Percentiles rank a stretch among this genome's conserved stretches.
These are phyloP conservation scores for Porcisia hertigi DNA, from an alignment of 208 protist species.

Conservation along the genomic window DNA sequence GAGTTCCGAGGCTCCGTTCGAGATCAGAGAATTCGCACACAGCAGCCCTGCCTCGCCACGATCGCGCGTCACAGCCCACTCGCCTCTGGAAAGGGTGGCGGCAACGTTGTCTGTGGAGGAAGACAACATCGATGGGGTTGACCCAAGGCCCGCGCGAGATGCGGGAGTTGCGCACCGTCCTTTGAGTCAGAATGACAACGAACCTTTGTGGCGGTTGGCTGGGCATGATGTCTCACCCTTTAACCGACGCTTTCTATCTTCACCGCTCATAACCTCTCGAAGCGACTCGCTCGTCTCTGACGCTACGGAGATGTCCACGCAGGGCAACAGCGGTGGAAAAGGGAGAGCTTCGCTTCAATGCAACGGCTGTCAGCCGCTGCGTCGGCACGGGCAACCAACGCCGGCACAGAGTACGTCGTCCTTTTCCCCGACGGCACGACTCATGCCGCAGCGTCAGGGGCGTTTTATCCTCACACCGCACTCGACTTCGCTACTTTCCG, in stretches of 20 bases:
- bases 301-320: too few relatives aligned
- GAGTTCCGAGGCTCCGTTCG: not conserved
- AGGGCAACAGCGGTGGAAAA: not conserved
- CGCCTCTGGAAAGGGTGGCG: not conserved
- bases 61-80: not conserved
- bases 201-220: not conserved
- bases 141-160: not conserved
- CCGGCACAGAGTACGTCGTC: not conserved
- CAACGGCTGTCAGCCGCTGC: conserved; percentile 3
- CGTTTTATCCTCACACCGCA: not conserved
- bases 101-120: not conserved
- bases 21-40: not conserved
- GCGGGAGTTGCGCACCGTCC: not conserved
- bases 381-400: not conserved
- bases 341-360: not conserved
- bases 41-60: conserved; percentile 3
- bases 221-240: not conserved
- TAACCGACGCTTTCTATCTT: not conserved
- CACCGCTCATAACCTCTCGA: not conserved
- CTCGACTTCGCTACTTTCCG: conserved; percentile 1
- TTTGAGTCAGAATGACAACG: not conserved
- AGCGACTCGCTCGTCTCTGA: not conserved
- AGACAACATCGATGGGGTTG: not conserved
- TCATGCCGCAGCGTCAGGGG: conserved; percentile 16
- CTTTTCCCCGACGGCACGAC: not conserved